Evolutionary conservation across 2,329 filamentous ascomycete species (phyloP), one percentile per base, ranked within the genome.

Genomic region (Fusarium sp.): DNA sequence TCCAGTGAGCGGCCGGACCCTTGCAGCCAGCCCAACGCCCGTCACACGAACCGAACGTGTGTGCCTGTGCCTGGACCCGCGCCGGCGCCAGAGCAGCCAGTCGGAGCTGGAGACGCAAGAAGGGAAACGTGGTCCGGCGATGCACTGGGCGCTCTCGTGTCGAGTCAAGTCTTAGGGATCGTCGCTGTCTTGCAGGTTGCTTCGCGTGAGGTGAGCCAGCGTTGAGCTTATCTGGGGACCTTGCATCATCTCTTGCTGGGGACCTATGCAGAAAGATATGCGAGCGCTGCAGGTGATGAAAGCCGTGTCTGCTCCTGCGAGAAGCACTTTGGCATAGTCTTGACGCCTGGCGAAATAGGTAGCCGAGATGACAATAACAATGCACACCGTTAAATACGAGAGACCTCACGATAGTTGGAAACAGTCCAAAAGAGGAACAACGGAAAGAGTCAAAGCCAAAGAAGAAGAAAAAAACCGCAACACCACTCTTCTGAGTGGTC

Each of bases 81-180:
- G 58, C 20, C 42, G 65, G 68, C 68, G 68, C 68, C 62, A 71
- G 68, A 61, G 33, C 36, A 46, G 42, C 68, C 68, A 71, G 68
- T 71, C 65, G 65, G 51, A 69, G 36, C 23, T 29, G 31, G 36
- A 25, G 27, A 55, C 38, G 20, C 54, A 40, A 57, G 57, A 61
- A 61, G 34, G 60, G 60, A 58, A 55, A 10, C 40, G 44, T 34
- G 25, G 42, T 16, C 29, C 31, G 42, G 42, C 57, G 9, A 23
- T 36, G 57, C 46, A 31, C 18, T 38, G 18, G 51, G 25, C 44
- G 27, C 40, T 50, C 38, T 44, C 55, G 18, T 46, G 50, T 53
- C 25, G 33, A 18, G 54, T 55, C 36, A 38, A 33, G 49, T 38
- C 50, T 13, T 29, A 40, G 51, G 58, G 55, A 55, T 68, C 49